phyloP scores from a whole-genome alignment of 116 monocot genomes.

The Phalaenopsis hybrid region DNA sequence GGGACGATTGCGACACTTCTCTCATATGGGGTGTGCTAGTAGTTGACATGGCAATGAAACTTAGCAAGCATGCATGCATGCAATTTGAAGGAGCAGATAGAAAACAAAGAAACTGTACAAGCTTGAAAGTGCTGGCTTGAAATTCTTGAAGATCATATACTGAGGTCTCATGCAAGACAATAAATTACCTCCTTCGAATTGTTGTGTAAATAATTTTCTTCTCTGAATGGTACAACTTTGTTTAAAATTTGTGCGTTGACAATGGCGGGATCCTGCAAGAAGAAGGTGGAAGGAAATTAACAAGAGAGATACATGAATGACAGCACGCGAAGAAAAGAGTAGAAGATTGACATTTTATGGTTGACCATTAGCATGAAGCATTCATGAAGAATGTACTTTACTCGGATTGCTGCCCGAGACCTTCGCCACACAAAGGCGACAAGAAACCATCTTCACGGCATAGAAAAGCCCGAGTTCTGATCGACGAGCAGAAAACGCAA shows the following conservation, averaged over 20 bases:
- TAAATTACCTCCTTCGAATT: background rate
- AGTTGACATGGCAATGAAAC: too few species aligned
- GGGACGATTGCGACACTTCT: too few species aligned
- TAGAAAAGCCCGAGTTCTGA: slow-evolving; percentile 5
- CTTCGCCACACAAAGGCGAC: slow-evolving; percentile 14
- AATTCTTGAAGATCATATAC: too few species aligned
- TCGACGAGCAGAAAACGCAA: slow-evolving; percentile 6
- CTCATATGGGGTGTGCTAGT: too few species aligned
- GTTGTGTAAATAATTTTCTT: background rate
- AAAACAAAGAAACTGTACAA: background rate
- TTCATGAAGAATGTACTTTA: slow-evolving; percentile 8
- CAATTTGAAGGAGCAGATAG: background rate
- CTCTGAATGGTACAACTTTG: background rate
- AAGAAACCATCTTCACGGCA: slow-evolving; percentile 7
- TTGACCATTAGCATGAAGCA: background rate
- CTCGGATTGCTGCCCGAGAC: slow-evolving; percentile 16
- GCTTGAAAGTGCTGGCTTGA: background rate
- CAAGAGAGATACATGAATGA: background rate
- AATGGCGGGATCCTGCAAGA: background rate
- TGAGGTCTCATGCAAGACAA: background rate
- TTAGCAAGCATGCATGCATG: background rate
- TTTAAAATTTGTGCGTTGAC: background rate
- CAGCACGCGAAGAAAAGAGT: background rate
- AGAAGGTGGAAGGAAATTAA: background rate
- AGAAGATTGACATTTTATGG: background rate